A percentile compares a stretch with the other conserved stretches of the same genome.
phyloP scores from a whole-genome alignment of 177 flowering plant genomes.

The Vitis hybrid region DNA sequence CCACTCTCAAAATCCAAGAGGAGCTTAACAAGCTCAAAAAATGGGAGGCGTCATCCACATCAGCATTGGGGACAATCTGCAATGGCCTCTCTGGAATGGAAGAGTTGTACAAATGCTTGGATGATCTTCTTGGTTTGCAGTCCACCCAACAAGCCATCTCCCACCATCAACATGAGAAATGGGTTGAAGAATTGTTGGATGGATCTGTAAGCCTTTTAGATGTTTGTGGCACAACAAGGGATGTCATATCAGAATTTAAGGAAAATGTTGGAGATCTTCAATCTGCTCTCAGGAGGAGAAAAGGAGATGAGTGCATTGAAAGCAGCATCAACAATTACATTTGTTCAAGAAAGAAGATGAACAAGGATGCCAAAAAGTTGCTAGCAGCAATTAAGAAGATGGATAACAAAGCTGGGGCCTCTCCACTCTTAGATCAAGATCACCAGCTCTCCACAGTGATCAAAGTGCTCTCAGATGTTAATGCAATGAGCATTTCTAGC shows the following conservation, averaged over 20 bases:
- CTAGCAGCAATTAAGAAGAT: slow-evolving; percentile 28
- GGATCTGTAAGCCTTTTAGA: neutral
- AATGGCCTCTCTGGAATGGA: neutral
- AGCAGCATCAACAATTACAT: too few relatives aligned
- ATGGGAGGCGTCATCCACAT: too few relatives aligned
- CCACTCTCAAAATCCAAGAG: too few relatives aligned
- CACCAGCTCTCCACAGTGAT: slow-evolving; percentile 1
- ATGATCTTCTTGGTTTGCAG: neutral
- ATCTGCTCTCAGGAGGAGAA: too few relatives aligned
- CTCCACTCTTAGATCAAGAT: neutral
- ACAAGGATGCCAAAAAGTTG: slow-evolving; percentile 23
- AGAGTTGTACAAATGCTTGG: neutral
- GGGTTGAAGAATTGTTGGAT: too few relatives aligned
- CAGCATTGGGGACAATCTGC: neutral
- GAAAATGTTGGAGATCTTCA: too few relatives aligned
- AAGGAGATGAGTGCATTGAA: too few relatives aligned
- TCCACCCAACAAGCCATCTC: slow-evolving; percentile 8
- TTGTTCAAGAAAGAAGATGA: slow-evolving; percentile 31
- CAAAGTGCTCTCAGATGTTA: too few relatives aligned
- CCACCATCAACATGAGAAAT: neutral
- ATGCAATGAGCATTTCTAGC: neutral
- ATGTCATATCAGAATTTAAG: too few relatives aligned
- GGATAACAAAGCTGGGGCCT: neutral
- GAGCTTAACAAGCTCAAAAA: too few relatives aligned
- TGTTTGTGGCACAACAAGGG: too few relatives aligned